phyloP scores from a whole-genome alignment of 148 eudicot genomes.

The Agrostemma githago region DNA sequence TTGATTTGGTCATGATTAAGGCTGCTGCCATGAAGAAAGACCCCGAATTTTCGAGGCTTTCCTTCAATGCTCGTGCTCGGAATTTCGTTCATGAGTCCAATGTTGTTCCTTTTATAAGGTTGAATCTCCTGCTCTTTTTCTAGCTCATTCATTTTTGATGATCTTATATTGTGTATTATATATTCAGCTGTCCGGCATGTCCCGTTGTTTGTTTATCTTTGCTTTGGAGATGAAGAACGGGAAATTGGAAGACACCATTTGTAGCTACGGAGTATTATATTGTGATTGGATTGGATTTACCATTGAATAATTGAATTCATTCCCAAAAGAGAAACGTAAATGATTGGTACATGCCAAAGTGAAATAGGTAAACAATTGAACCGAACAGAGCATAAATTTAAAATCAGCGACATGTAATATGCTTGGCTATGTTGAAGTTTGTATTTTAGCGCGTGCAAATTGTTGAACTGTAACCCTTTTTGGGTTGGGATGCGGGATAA shows the following conservation, averaged over 20 bases:
- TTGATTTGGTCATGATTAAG: slow-evolving; percentile 81
- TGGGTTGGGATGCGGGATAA: neutral
- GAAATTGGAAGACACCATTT: neutral
- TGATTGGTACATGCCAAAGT: neutral
- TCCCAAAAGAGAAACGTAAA: too few species aligned
- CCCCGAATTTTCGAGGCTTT: slow-evolving; percentile 41
- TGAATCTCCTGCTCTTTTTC: neutral
- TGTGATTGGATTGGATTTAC: neutral
- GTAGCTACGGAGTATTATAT: neutral
- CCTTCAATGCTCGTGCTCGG: slow-evolving; percentile 76
- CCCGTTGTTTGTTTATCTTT: neutral
- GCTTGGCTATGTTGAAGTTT: neutral
- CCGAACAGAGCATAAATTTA: neutral
- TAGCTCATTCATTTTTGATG: neutral
- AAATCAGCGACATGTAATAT: neutral
- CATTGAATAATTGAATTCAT: too few species aligned
- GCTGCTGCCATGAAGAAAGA: slow-evolving; percentile 69
- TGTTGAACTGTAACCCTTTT: neutral
- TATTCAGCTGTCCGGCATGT: neutral
- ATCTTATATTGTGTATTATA: neutral
- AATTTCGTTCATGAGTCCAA: slow-evolving; percentile 47
- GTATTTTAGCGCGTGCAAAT: neutral
- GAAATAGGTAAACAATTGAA: neutral
- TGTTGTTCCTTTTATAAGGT: slow-evolving; percentile 83
- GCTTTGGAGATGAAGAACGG: neutral